Base-by-base conservation (phyloP, 495 filamentous ascomycete genomes). In the Daldinia childiae region DNA sequence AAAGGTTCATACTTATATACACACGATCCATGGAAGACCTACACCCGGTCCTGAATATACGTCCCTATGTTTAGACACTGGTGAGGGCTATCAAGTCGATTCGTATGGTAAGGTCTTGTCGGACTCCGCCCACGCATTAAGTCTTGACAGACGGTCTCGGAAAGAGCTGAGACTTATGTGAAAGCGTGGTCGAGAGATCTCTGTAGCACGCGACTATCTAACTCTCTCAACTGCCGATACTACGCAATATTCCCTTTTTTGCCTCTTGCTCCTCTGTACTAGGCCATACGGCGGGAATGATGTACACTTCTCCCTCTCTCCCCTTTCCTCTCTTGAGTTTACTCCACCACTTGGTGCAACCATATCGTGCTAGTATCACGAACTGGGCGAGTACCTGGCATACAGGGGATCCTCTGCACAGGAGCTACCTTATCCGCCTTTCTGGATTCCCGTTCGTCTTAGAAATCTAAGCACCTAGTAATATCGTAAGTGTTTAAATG, bases 151-250 rank as follows among this genome's bases (percentile, higher is more conserved):
- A 68, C 57, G 65, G 71, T 73, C 48, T 73, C 71, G 71, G 71
- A 59, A 69, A 73, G 65, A 43, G 61, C 65, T 73, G 71, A 73
- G 71, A 73, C 71, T 69, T 64, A 68, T 68, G 66, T 66, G 71
- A 62, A 59, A 58, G 62, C 65, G 59, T 66, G 30, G 51, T 41
- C 50, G 26, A 69, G 48, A 68, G 71, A 73, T 73, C 71, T 73
- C 71, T 69, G 71, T 73, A 73, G 62, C 65, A 73, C 71, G 71
- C 65, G 65, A 73, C 71, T 73, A 73, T 69, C 71, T 68, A 30
- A 11, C 32, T 58, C 61, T 66, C 55, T 52, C 71, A 73, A 73
- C 71, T 73, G 71, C 71, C 71, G 71, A 69, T 63, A 69, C 62
- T 69, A 68, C 71, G 68, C 65, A 66, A 59, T 73, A 30, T 45